A percentile compares a stretch with the other conserved stretches of the same genome.
Evolutionary conservation across 2,329 filamentous ascomycete genomes (phyloP).

Genomic region (Pseudogymnoascus sp.): DNA sequence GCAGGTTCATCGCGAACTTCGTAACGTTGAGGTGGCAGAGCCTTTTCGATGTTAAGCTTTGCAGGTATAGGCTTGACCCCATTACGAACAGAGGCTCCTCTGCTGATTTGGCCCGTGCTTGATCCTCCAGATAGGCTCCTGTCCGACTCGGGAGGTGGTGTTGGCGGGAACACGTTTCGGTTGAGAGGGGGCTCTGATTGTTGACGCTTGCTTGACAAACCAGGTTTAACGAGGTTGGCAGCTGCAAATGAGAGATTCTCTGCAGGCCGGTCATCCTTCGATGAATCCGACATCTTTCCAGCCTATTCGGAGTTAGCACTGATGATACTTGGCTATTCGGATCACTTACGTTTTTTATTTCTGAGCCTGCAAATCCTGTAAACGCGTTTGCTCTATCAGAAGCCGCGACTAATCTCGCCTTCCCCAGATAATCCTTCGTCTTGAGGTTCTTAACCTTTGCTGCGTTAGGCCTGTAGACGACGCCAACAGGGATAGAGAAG

Average conservation of each 20-base stretch:
- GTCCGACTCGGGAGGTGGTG: conserved; percentile 88
- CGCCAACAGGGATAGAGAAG: conserved; percentile 93
- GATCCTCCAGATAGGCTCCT: conserved; percentile 33
- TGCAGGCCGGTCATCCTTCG: conserved; percentile 69
- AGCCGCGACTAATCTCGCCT: conserved; percentile 85
- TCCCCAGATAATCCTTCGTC: conserved; percentile 94
- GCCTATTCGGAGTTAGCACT: conserved; percentile 30
- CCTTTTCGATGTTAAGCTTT: conserved; percentile 53
- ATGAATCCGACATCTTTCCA: conserved; percentile 38
- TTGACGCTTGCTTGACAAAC: conserved; percentile 69
- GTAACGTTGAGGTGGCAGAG: conserved; percentile 37
- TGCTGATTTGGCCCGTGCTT: conserved; percentile 33
- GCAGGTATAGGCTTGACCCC: conserved; percentile 53
- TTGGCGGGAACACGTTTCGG: conserved; percentile 88
- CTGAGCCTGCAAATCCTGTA: conserved; percentile 71
- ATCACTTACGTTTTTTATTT: conserved; percentile 60
- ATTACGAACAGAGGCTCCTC: conserved; percentile 53
- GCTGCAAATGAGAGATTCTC: conserved; percentile 88
- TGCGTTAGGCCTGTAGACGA: conserved; percentile 91
- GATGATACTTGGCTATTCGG: conserved; percentile 15
- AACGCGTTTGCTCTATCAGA: conserved; percentile 74
- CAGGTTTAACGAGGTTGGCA: conserved; percentile 84
- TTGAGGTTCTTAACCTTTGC: conserved; percentile 98
- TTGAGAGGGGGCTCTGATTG: conserved; percentile 75
- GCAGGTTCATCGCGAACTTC: conserved; percentile 24